Evolutionary conservation across 2,329 filamentous ascomycete genomes (phyloP).

Genomic region (Leptographium lundbergii): DNA sequence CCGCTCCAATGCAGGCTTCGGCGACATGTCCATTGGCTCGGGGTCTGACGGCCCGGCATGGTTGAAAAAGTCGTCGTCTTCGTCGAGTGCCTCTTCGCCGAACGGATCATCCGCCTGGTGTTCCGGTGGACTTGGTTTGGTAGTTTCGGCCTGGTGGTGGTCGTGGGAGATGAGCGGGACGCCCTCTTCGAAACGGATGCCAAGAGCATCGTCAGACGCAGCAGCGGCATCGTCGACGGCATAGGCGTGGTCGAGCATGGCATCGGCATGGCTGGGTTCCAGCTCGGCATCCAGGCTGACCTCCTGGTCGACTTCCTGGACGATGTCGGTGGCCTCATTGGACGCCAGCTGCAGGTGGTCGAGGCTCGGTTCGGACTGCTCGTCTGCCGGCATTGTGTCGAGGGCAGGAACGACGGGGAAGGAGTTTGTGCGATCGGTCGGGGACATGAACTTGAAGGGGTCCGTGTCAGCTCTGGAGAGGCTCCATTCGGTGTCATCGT

Average conservation of each 20-base stretch:
- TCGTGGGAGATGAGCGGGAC: conserved; percentile 44
- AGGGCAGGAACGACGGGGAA: conserved; percentile 44
- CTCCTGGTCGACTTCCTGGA: conserved; percentile 32
- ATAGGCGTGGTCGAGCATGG: conserved; percentile 12
- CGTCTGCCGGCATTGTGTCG: conserved; percentile 17
- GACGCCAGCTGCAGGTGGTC: conserved; percentile 26
- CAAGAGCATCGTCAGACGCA: conserved; percentile 30
- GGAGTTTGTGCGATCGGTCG: conserved; percentile 47
- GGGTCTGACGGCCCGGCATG: conserved; percentile 25
- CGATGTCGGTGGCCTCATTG: conserved; percentile 39
- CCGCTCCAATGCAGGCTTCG: conserved; percentile 34
- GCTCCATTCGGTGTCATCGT: conserved; percentile 45
- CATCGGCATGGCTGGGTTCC: no score
- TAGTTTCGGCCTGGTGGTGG: conserved; percentile 9
- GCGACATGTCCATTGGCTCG: neutral
- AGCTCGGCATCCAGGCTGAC: conserved; percentile 15
- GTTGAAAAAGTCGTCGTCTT: conserved; percentile 50
- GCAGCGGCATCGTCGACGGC: conserved; percentile 31
- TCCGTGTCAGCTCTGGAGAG: conserved; percentile 39
- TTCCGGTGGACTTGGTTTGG: neutral
- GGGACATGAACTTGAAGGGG: conserved; percentile 46
- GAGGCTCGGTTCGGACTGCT: conserved; percentile 12
- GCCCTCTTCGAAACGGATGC: conserved; percentile 58
- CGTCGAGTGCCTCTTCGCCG: conserved; percentile 32
- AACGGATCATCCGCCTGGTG: conserved; percentile 18